Evolutionary conservation across 1,284 basidiomycete genomes (phyloP).

Genomic region (Wallemia hederae): DNA sequence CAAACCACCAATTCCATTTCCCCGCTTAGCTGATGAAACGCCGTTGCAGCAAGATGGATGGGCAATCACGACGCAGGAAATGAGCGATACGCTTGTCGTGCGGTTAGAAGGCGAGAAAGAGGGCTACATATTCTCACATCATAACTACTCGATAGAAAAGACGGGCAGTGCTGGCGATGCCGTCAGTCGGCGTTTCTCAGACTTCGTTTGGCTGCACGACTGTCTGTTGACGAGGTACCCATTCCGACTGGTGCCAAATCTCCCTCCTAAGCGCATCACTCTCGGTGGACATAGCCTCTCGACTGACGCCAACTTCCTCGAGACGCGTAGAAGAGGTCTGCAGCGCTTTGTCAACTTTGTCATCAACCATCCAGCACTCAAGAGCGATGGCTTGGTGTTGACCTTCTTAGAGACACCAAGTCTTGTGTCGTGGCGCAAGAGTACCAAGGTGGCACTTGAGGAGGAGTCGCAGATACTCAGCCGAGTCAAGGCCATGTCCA

Average conservation of each 20-base stretch:
- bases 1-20: background rate
- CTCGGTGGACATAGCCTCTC: constrained; percentile 6
- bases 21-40: background rate
- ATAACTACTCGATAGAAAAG: background rate
- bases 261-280: constrained; percentile 70
- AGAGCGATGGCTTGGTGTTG: constrained; percentile 48
- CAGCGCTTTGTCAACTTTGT: constrained; percentile 47
- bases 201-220: background rate
- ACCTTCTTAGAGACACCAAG: constrained; percentile 52
- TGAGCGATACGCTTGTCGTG: background rate
- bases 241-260: constrained; percentile 57
- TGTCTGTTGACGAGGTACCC: constrained; percentile 33
- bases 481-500: constrained; percentile 57
- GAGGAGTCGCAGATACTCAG: constrained; percentile 60
- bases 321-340: constrained; percentile 66
- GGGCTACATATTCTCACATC: background rate
- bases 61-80: background rate
- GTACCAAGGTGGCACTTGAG: constrained; percentile 29
- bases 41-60: background rate
- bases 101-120: background rate
- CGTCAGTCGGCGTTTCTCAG: background rate
- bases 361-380: constrained; percentile 63
- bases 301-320: constrained; percentile 65
- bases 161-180: background rate
- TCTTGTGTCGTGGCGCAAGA: constrained; percentile 59